Evolutionary conservation across 257 asterid species (phyloP).

Genomic region (Solanum paucissectum): DNA sequence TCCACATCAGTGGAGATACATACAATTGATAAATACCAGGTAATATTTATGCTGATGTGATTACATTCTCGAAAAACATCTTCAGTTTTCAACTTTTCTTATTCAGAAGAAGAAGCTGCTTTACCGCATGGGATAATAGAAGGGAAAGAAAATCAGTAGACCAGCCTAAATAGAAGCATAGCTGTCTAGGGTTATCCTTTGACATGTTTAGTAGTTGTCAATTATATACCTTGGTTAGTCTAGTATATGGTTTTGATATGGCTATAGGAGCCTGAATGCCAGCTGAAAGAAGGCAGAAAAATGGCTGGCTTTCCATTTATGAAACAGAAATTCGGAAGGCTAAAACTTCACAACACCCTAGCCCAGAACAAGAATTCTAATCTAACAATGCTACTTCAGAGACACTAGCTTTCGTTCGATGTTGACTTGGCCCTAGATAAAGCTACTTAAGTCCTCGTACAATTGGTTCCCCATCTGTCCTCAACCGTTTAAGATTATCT

Average conservation of each 20-base stretch:
- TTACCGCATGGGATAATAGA: background rate
- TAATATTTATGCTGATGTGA: constrained; percentile 3
- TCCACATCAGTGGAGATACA: constrained; percentile 73
- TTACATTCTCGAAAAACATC: background rate
- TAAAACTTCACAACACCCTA: background rate
- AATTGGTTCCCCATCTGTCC: background rate
- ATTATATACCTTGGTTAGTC: background rate
- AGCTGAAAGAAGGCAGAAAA: background rate
- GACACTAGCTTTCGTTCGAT: background rate
- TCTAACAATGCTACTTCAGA: background rate
- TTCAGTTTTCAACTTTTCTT: background rate
- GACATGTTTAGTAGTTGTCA: background rate
- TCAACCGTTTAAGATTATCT: background rate
- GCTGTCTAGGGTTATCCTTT: background rate
- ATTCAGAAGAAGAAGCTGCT: background rate
- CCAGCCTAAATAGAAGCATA: background rate
- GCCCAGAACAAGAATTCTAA: background rate
- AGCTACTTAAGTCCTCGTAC: background rate
- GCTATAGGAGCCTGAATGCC: background rate
- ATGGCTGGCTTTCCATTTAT: background rate
- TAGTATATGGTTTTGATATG: background rate
- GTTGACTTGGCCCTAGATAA: background rate
- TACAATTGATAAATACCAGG: constrained; percentile 98
- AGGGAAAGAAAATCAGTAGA: background rate
- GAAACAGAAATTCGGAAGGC: background rate